Percentiles rank a stretch among this genome's conserved stretches.
These are phyloP conservation scores for Cyberlindnera maritima DNA, from an alignment of 805 yeast genomes.

Conservation along the genomic window DNA sequence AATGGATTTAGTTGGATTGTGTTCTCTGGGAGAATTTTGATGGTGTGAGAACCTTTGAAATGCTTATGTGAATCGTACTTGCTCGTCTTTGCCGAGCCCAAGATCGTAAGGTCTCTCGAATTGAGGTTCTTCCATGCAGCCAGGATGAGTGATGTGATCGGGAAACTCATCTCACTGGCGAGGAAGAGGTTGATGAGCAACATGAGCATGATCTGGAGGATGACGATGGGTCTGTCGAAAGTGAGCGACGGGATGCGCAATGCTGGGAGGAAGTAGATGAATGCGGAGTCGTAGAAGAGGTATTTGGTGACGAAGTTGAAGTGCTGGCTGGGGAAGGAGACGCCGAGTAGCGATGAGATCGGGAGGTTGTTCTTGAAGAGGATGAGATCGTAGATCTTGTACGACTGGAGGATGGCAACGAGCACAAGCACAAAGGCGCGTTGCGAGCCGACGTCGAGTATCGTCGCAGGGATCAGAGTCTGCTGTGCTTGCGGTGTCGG, in stretches of 20 bases:
- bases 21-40: conserved; percentile 88
- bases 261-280: conserved; percentile 67
- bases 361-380: conserved; percentile 47
- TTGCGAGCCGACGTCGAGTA: conserved; percentile 76
- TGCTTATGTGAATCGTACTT: conserved; percentile 40
- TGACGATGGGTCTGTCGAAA: conserved; percentile 56
- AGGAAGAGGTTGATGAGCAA: conserved; percentile 52
- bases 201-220: conserved; percentile 44
- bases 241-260: conserved; percentile 74
- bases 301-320: conserved; percentile 68
- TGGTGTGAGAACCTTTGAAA: conserved; percentile 81
- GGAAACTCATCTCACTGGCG: conserved; percentile 48
- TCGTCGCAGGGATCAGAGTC: conserved; percentile 59
- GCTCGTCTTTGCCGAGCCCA: conserved; percentile 40
- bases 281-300: conserved; percentile 66
- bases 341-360: conserved; percentile 30
- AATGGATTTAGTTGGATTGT: conserved; percentile 82
- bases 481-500: conserved; percentile 1
- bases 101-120: conserved; percentile 49
- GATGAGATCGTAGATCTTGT: conserved; percentile 73
- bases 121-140: conserved; percentile 44
- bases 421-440: conserved; percentile 62
- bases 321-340: conserved; percentile 43
- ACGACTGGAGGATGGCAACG: conserved; percentile 76
- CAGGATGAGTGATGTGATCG: conserved; percentile 38